Evolutionary conservation across 2,329 filamentous ascomycete species (phyloP).

Genomic region (Fusarium lateritium): DNA sequence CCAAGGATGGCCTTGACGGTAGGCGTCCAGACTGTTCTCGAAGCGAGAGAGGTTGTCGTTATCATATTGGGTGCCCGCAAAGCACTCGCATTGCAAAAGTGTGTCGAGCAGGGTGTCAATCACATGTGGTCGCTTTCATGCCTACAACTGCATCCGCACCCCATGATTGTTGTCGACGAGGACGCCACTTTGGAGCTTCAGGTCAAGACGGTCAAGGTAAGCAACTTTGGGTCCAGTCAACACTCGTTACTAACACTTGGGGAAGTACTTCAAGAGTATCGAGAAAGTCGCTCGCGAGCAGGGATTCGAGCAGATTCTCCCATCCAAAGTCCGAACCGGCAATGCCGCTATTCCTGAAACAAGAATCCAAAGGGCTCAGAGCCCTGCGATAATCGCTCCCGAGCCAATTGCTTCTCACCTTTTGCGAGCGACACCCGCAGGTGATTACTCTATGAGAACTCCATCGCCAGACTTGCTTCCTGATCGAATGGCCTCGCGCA

Average conservation of each 20-base stretch:
- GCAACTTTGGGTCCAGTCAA: not conserved
- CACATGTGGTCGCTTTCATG: conserved; percentile 93
- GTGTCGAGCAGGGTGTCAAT: conserved; percentile 85
- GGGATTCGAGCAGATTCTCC: conserved; percentile 71
- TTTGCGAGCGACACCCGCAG: conserved; percentile 68
- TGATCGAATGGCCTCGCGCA: conserved; percentile 73
- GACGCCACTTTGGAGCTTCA: conserved; percentile 81
- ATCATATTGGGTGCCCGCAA: conserved; percentile 89
- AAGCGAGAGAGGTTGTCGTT: conserved; percentile 85
- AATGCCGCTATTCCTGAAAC: conserved; percentile 58
- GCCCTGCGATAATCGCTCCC: conserved; percentile 65
- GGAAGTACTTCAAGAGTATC: conserved; percentile 79
- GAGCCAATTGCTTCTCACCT: conserved; percentile 70
- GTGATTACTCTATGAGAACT: conserved; percentile 69
- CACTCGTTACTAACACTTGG: conserved; percentile 1
- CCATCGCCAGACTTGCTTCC: conserved; percentile 73
- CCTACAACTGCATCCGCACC: conserved; percentile 84
- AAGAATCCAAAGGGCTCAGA: conserved; percentile 61
- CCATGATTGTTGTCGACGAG: conserved; percentile 87
- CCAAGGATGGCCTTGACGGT: conserved; percentile 88
- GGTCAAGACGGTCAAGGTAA: conserved; percentile 79
- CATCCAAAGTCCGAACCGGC: conserved; percentile 69
- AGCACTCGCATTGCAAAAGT: conserved; percentile 82
- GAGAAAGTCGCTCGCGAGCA: conserved; percentile 73
- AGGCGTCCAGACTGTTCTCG: conserved; percentile 86